Percentiles rank a stretch among this genome's conserved stretches.
Evolutionary conservation across 139 green algal genomes (phyloP).

Genomic region (Coccomyxa sp.): DNA sequence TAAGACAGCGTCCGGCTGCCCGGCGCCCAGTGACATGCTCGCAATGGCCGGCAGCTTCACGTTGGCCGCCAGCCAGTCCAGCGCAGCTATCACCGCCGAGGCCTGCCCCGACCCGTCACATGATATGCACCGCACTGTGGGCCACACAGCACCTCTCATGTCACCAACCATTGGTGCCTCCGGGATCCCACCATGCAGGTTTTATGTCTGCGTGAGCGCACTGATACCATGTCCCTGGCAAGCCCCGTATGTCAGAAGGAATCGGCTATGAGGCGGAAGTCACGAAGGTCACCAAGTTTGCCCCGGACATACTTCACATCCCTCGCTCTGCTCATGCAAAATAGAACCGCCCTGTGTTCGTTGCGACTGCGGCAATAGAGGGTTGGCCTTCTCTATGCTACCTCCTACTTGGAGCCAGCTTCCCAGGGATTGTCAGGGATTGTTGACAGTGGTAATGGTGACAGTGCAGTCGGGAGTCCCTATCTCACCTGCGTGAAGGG

Average conservation of each 20-base stretch:
- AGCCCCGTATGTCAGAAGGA: neutral
- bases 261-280: too few relatives aligned
- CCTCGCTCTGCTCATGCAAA: too few relatives aligned
- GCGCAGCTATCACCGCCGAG: constrained; percentile 39
- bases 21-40: constrained; percentile 52
- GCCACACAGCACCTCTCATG: neutral
- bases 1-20: constrained; percentile 23
- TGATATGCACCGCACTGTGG: constrained; percentile 45
- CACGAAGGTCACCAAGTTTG: too few relatives aligned
- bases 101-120: constrained; percentile 52
- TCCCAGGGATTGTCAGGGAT: too few relatives aligned
- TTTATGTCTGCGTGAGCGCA: neutral
- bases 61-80: constrained; percentile 65
- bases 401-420: too few relatives aligned
- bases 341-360: neutral
- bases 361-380: too few relatives aligned
- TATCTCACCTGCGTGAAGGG: constrained; percentile 32
- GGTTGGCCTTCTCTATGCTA: neutral
- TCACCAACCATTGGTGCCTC: neutral
- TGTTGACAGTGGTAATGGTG: neutral
- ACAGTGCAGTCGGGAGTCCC: neutral
- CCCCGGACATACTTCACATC: too few relatives aligned
- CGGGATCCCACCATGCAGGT: neutral
- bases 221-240: neutral
- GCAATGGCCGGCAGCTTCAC: constrained; percentile 47